Evolutionary conservation across 352 stramenopile species (phyloP).

Genomic region (Chrysophaeum taylorii): DNA sequence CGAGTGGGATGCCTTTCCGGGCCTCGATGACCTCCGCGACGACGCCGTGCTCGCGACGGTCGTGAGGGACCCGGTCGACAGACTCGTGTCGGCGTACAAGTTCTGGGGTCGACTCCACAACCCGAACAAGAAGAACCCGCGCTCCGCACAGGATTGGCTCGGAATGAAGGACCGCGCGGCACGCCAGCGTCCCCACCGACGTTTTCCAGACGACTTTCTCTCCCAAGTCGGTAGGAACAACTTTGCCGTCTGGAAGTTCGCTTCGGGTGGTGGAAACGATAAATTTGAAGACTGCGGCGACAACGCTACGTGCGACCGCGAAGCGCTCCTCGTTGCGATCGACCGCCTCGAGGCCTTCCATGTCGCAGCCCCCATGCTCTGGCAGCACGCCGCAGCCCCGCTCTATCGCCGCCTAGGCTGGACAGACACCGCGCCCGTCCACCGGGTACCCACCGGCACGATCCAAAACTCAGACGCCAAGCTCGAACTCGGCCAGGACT

Average conservation of each 20-base stretch:
- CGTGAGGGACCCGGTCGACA: conserved; percentile 30
- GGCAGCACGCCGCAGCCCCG: conserved; percentile 26
- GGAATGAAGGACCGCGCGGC: not conserved
- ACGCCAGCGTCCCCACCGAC: not conserved
- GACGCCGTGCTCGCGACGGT: conserved; percentile 24
- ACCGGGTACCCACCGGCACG: conserved; percentile 28
- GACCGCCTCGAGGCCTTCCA: conserved; percentile 25
- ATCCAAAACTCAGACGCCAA: conserved; percentile 27
- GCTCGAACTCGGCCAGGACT: conserved; percentile 23
- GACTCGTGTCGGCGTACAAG: conserved; percentile 32
- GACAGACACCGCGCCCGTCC: conserved; percentile 19
- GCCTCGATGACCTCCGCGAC: conserved; percentile 1
- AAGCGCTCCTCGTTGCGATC: conserved; percentile 25
- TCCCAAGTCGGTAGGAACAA: conserved; percentile 26
- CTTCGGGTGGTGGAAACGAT: conserved; percentile 8
- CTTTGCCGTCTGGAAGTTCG: conserved; percentile 34
- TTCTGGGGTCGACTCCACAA: conserved; percentile 29
- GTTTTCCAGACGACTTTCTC: not conserved
- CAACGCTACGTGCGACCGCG: not conserved
- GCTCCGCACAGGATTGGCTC: conserved; percentile 17
- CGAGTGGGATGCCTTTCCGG: conserved; percentile 34
- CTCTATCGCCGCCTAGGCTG: conserved; percentile 29
- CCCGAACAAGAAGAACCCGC: conserved; percentile 14
- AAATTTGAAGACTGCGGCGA: not conserved
- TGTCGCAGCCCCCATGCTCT: conserved; percentile 29